phyloP scores from a whole-genome alignment of 352 stramenopile species.

The Hyaloperonospora brassicae region DNA sequence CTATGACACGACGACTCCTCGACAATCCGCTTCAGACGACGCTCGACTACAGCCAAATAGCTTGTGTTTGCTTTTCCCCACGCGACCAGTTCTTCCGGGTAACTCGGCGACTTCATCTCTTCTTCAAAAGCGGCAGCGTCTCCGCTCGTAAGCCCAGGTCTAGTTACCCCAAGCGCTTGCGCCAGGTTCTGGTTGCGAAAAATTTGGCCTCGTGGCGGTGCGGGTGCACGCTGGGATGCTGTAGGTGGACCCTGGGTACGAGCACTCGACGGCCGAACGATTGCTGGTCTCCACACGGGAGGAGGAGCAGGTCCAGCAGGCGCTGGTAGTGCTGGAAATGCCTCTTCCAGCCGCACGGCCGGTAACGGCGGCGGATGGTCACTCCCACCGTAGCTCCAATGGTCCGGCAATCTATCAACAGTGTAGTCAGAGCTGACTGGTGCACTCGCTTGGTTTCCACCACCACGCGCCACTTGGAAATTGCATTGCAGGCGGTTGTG shows the following conservation, averaged over 20 bases:
- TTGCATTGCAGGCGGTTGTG: constrained; percentile 67
- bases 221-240: constrained; percentile 13
- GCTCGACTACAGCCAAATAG: constrained; percentile 65
- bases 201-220: constrained; percentile 41
- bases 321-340: constrained; percentile 57
- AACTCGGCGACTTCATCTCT: constrained; percentile 67
- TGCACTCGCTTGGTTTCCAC: constrained; percentile 48
- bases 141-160: constrained; percentile 29
- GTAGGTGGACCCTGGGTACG: constrained; percentile 14
- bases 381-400: constrained; percentile 48
- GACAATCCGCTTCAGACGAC: constrained; percentile 64
- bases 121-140: constrained; percentile 53
- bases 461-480: constrained; percentile 57
- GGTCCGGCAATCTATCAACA: constrained; percentile 42
- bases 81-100: constrained; percentile 48
- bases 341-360: constrained; percentile 34
- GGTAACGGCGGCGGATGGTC: constrained; percentile 18
- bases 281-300: constrained; percentile 36
- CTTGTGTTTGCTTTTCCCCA: constrained; percentile 68
- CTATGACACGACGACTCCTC: constrained; percentile 61
- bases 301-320: constrained; percentile 30
- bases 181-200: constrained; percentile 62
- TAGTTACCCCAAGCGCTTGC: constrained; percentile 47
- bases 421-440: constrained; percentile 13
- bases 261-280: constrained; percentile 24